Percentiles rank a stretch among this genome's conserved stretches.
Evolutionary conservation across 2,329 filamentous ascomycete genomes (phyloP).

Genomic region (Xylariaceae sp.): DNA sequence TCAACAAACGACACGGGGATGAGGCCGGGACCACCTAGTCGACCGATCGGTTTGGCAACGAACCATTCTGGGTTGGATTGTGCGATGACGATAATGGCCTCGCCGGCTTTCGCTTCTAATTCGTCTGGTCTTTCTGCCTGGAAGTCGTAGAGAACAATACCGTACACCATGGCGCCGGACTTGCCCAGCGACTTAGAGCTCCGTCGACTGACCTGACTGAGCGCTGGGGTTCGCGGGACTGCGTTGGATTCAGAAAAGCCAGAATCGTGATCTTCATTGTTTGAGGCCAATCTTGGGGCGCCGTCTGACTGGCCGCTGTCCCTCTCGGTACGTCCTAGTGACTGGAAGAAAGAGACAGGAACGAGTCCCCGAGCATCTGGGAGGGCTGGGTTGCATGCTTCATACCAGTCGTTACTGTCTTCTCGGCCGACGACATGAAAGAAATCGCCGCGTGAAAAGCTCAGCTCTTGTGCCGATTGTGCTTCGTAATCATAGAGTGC

Average conservation of each 20-base stretch:
- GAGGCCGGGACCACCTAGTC: conserved; percentile 88
- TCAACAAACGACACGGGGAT: conserved; percentile 97
- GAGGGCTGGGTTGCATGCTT: conserved; percentile 90
- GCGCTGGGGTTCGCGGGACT: conserved; percentile 30
- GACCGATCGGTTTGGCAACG: conserved; percentile 96
- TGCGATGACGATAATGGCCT: conserved; percentile 96
- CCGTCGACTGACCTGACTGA: conserved; percentile 42
- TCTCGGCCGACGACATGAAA: conserved; percentile 97
- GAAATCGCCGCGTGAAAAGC: conserved; percentile 93
- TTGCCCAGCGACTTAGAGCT: conserved; percentile 48
- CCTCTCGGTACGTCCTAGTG: conserved; percentile 83
- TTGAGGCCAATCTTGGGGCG: conserved; percentile 44
- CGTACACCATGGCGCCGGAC: conserved; percentile 84
- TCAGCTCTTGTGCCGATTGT: conserved; percentile 69
- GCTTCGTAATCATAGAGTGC: conserved; percentile 91
- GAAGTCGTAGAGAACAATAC: conserved; percentile 96
- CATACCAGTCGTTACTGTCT: conserved; percentile 94
- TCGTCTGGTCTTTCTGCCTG: conserved; percentile 93
- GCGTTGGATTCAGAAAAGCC: conserved; percentile 65
- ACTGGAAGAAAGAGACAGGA: conserved; percentile 89
- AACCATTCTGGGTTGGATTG: conserved; percentile 99
- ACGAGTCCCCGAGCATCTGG: conserved; percentile 85
- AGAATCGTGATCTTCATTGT: conserved; percentile 77
- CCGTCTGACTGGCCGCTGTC: conserved; percentile 71
- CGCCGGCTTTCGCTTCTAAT: conserved; percentile 87